These are phyloP conservation scores for Theobroma grandiflorum DNA, from an alignment of 441 rosid species.

Conservation along the genomic window DNA sequence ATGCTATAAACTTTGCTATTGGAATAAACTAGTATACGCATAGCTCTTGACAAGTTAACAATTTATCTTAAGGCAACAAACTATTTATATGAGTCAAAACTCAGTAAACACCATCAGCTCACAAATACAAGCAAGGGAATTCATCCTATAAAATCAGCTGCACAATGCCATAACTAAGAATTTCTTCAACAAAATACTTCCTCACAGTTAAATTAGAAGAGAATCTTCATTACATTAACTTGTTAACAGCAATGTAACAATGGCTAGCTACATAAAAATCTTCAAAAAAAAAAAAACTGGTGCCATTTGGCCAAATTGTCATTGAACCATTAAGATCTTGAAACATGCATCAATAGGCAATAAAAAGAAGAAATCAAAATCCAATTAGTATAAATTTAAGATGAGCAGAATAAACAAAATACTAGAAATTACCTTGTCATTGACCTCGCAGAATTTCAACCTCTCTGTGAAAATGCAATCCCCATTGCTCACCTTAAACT, in stretches of 20 bases:
- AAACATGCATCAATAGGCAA: neutral
- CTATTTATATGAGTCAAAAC: neutral
- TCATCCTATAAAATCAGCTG: conserved; percentile 1
- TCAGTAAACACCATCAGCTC: neutral
- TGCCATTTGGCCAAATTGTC: too few species aligned
- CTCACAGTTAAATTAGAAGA: neutral
- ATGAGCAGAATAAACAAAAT: neutral
- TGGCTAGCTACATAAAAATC: neutral
- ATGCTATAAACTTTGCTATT: neutral
- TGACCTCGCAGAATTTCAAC: conserved; percentile 89
- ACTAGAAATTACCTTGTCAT: conserved; percentile 68
- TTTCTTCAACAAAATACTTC: neutral
- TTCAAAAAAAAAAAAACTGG: neutral
- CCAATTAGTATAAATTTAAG: neutral
- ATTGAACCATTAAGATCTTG: too few species aligned
- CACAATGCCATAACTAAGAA: neutral
- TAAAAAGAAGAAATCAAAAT: neutral
- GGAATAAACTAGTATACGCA: neutral
- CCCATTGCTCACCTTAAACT: conserved; percentile 92
- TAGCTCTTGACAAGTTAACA: neutral
- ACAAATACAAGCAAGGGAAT: neutral
- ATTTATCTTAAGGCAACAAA: neutral
- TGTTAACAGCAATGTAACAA: neutral
- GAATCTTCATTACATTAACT: neutral
- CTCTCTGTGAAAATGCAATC: conserved; percentile 83